Evolutionary conservation across 306 rosid genomes (phyloP), one percentile per base, ranked within the genome.

Genomic region (Prunus mongolica): DNA sequence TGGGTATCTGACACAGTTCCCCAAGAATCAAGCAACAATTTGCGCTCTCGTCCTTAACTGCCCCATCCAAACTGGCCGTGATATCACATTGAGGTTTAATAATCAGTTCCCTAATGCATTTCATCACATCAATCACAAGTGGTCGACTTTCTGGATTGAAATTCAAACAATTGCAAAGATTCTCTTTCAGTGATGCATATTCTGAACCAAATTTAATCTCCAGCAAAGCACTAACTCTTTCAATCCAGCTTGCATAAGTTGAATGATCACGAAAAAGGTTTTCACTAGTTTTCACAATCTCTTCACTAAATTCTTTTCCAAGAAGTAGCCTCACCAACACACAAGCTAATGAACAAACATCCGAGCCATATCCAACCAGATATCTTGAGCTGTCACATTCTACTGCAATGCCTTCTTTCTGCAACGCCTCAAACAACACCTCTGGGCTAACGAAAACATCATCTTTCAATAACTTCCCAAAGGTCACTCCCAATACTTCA

Each of bases 281-380:
- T 75, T 63, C 81, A 67, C 82, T 67, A 70, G 71, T 83, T 71
- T 77, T 85, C 24, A 63, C 65, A 56, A 78, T 67, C 81, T 68
- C 71, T 54, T 16, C 81, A 28, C 82, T 81, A 78, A 89, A 78
- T 15, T 46, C 81, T 69, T 85, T 66, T 63, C 98, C 92, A 72
- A 88, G 51, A 24, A 94, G 84, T 78, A 90, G 82, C 74, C 73
- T 77, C 66, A 90, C 63, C 75, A 93, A 73, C 24, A 89, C 83
- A 81, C 89, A 88, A 74, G 86, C 94, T 78, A 89, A 78, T 61
- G 95, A 86, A 96, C 96, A 94, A 55, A 87, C 85, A 85, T 94
- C 97, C 2, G 95, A 85, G 77, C 89, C 74, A 83, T 30, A 76
- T 60, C 89, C 89, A n/a, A 84, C 57, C 4, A 80, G 75, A 84